A percentile compares a stretch with the other conserved stretches of the same genome.
Conservation (phyloP, 768 basidiomycete genomes). For the Tephrocybe sp. region DNA sequence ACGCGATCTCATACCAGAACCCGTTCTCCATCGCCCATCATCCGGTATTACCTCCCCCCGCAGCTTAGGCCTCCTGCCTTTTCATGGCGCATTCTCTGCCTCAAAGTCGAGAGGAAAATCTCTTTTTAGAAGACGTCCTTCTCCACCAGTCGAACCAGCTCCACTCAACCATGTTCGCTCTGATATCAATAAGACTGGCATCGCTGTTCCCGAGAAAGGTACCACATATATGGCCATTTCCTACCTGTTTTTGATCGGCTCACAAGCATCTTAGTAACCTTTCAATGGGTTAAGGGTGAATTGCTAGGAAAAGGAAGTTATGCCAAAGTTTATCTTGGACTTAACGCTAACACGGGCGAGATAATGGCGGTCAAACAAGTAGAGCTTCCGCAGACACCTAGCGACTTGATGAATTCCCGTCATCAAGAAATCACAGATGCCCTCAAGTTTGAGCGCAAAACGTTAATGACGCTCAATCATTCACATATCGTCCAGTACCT, state of each 20-base stretch:
- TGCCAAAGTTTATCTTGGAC: constrained; percentile 85
- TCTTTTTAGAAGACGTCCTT: not conserved
- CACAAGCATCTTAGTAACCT: constrained; percentile 43
- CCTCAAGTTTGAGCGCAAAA: constrained; percentile 82
- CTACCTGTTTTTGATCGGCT: not conserved
- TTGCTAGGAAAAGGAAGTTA: constrained; percentile 93
- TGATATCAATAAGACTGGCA: not conserved
- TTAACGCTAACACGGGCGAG: constrained; percentile 88
- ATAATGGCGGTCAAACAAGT: constrained; percentile 98
- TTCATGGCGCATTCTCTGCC: not conserved
- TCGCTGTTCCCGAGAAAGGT: constrained; percentile 14
- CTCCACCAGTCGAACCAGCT: not conserved
- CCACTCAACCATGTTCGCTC: not conserved
- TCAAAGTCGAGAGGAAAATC: not conserved
- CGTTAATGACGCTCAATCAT: constrained; percentile 85
- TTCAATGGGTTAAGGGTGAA: constrained; percentile 93
- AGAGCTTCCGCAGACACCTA: constrained; percentile 73
- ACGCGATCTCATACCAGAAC: not conserved
- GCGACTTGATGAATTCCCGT: constrained; percentile 62
- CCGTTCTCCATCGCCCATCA: not conserved
- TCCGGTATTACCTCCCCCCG: constrained; percentile 3
- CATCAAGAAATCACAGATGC: constrained; percentile 74
- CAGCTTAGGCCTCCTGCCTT: constrained; percentile 4
- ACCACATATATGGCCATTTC: not conserved
- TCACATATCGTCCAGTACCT: constrained; percentile 91